Evolutionary conservation across 2,329 filamentous ascomycete species (phyloP).

Genomic region (Colletotrichum sansevieriae): DNA sequence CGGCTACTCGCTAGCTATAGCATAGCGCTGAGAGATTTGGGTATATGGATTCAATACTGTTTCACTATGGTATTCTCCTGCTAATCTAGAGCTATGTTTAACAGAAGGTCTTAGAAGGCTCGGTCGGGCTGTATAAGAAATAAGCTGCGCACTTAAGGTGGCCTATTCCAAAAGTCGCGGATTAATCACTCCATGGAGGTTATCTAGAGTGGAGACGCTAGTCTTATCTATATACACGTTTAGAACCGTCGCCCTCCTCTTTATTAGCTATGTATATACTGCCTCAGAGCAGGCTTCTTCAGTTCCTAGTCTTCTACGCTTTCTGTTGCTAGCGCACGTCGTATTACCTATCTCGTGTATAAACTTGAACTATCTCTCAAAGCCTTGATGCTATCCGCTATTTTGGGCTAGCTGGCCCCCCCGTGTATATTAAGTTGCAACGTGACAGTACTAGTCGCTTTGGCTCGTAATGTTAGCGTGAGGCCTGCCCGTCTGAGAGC

Average conservation of each 20-base stretch:
- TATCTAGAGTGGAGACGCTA: not conserved
- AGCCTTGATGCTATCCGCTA: not conserved
- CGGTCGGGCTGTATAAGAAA: not conserved
- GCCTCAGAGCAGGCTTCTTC: not conserved
- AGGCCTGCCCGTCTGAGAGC: not conserved
- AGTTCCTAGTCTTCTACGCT: not conserved
- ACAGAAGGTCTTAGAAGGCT: not conserved
- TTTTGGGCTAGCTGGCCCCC: not conserved
- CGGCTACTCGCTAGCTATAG: too few species aligned
- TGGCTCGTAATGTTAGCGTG: not conserved
- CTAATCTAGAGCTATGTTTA: not conserved
- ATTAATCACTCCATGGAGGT: too few species aligned
- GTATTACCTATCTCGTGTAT: not conserved
- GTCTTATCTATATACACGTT: not conserved
- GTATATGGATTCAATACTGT: too few species aligned
- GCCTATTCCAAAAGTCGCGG: too few species aligned
- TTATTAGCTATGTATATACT: not conserved
- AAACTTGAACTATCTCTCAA: not conserved
- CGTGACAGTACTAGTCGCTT: not conserved
- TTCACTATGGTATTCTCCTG: not conserved
- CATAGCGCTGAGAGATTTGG: not conserved
- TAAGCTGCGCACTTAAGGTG: too few species aligned
- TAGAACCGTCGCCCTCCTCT: not conserved
- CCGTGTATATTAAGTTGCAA: not conserved
- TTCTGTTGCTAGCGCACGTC: not conserved